Conservation (phyloP, 2,329 filamentous ascomycete genomes). For the Fusarium subtropicale region DNA sequence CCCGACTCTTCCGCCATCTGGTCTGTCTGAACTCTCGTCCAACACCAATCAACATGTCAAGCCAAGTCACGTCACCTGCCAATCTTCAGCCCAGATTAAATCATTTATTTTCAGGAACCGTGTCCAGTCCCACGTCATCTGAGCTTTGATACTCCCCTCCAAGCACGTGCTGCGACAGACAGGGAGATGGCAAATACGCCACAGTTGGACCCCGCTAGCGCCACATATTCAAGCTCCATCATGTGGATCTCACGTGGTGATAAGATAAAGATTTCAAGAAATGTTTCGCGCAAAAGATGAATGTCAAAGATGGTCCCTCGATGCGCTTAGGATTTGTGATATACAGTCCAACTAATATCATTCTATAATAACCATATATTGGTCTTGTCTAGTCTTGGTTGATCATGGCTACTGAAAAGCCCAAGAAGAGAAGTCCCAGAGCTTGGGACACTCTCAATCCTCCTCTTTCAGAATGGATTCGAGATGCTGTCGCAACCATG, state of each 20-base stretch:
- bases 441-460: slow-evolving; percentile 58
- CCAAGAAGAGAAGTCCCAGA: slow-evolving; percentile 60
- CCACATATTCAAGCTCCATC: slow-evolving; percentile 12
- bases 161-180: slow-evolving; percentile 18
- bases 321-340: slow-evolving; percentile 24
- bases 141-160: not conserved
- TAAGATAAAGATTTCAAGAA: slow-evolving; percentile 51
- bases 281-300: slow-evolving; percentile 44
- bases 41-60: slow-evolving; percentile 20
- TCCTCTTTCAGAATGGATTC: slow-evolving; percentile 73
- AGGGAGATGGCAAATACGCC: slow-evolving; percentile 2
- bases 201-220: slow-evolving; percentile 20
- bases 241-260: slow-evolving; percentile 46
- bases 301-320: slow-evolving; percentile 33
- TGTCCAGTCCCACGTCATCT: slow-evolving; percentile 24
- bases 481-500: slow-evolving; percentile 85
- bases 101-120: slow-evolving; percentile 13
- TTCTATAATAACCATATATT: not conserved
- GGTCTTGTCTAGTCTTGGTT: not conserved
- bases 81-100: slow-evolving; percentile 5
- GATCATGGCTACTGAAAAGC: slow-evolving; percentile 52
- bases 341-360: slow-evolving; percentile 9
- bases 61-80: slow-evolving; percentile 21
- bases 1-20: slow-evolving; percentile 36
- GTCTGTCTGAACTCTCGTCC: slow-evolving; percentile 13